These are phyloP conservation scores for Paulownia fortunei DNA, from an alignment of 257 asterid species.

Conservation along the genomic window DNA sequence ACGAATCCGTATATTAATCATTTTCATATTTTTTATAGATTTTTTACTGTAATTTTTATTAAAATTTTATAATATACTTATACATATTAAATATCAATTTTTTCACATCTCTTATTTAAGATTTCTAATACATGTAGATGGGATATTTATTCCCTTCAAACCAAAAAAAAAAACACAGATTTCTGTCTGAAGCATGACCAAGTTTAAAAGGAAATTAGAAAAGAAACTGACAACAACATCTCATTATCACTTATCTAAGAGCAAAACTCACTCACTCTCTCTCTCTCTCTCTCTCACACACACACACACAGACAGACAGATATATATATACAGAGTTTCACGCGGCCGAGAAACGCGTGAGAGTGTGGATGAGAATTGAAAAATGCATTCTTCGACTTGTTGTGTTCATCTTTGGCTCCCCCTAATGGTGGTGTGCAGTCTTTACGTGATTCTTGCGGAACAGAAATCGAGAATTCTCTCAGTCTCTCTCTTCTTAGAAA, in stretches of 20 bases:
- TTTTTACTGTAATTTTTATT: no score
- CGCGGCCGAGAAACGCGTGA: conserved; percentile 25
- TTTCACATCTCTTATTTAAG: no score
- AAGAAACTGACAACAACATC: background rate
- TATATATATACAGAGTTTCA: no score
- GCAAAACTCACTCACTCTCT: background rate
- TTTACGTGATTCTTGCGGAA: conserved; percentile 59
- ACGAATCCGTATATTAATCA: no score
- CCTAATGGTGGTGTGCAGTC: conserved; percentile 33
- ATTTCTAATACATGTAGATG: background rate
- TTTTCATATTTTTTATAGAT: no score
- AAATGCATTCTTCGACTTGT: conserved; percentile 19
- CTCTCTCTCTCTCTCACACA: background rate
- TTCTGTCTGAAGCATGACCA: conserved; percentile 44
- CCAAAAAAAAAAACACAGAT: background rate
- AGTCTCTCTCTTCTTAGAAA: conserved; percentile 15
- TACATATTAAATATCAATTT: no score
- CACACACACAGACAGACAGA: background rate
- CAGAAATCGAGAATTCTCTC: conserved; percentile 45
- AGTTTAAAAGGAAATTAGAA: background rate
- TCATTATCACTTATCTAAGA: background rate
- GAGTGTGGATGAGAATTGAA: conserved; percentile 15
- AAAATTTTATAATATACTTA: no score
- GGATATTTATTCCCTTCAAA: background rate
- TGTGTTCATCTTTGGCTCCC: conserved; percentile 41